A percentile compares a stretch with the other conserved stretches of the same genome.
Evolutionary conservation across 106 monocot species (phyloP).

Genomic region (Amphibolis antarctica): DNA sequence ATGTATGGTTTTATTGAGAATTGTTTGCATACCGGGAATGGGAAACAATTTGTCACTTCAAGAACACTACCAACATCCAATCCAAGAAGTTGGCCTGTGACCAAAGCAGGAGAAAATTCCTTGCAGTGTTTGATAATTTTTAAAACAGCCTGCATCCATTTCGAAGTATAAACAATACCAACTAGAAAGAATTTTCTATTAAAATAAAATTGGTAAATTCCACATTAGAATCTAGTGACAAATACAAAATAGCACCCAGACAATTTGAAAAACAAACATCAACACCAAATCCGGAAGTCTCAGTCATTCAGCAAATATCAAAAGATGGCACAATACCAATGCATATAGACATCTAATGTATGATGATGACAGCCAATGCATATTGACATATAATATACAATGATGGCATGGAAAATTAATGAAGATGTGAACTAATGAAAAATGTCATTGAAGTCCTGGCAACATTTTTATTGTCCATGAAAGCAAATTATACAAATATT

Average conservation of each 20-base stretch:
- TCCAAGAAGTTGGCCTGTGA: conserved; percentile 93
- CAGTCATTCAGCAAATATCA: no score
- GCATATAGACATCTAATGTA: no score
- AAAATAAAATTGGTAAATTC: neutral
- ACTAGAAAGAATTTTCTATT: neutral
- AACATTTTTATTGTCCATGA: no score
- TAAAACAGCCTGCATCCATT: conserved; percentile 52
- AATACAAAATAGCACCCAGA: neutral
- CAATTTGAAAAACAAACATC: neutral
- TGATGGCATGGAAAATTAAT: no score
- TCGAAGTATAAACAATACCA: neutral
- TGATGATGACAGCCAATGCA: no score
- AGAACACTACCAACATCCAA: conserved; percentile 93
- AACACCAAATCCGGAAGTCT: no score
- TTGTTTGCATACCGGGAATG: conserved; percentile 53
- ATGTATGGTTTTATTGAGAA: no score
- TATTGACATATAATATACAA: no score
- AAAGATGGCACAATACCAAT: no score
- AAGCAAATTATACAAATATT: no score
- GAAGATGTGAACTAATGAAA: no score
- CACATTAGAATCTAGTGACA: neutral
- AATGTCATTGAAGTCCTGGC: no score
- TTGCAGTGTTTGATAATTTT: conserved; percentile 98
- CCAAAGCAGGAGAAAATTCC: conserved; percentile 81
- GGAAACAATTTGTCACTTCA: conserved; percentile 97